Conservation (phyloP, 73 alveolate species). For the Blepharisma japonicum region DNA sequence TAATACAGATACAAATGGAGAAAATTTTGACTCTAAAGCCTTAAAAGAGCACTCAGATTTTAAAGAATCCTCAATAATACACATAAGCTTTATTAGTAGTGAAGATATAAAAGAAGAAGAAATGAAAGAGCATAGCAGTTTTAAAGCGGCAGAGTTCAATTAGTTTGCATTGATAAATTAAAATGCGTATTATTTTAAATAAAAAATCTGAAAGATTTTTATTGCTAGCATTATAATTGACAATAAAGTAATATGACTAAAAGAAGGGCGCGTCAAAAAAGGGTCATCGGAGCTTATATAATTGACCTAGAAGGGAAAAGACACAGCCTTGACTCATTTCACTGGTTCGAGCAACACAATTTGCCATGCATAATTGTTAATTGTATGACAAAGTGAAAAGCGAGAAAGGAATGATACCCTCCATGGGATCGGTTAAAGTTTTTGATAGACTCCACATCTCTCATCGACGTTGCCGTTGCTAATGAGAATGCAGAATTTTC, state of each 20-base stretch:
- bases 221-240: too few relatives aligned
- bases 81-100: not conserved
- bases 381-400: conserved; percentile 4
- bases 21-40: conserved; percentile 1
- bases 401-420: not conserved
- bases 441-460: not conserved
- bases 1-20: conserved; percentile 21
- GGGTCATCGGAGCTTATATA: too few relatives aligned
- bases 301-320: not conserved
- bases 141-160: too few relatives aligned
- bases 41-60: not conserved
- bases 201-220: too few relatives aligned
- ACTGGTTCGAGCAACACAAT: not conserved
- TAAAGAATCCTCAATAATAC: not conserved
- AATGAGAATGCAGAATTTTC: not conserved
- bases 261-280: too few relatives aligned
- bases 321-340: not conserved
- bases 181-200: too few relatives aligned
- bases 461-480: conserved; percentile 1
- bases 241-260: too few relatives aligned
- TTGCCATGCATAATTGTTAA: conserved; percentile 1
- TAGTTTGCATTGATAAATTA: too few relatives aligned
- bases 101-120: conserved; percentile 27
- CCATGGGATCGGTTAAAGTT: not conserved
- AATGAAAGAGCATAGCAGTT: conserved; percentile 9